Evolutionary conservation across 2,329 filamentous ascomycete species (phyloP), one percentile per base, ranked within the genome.

Genomic region (Phoma sp.): DNA sequence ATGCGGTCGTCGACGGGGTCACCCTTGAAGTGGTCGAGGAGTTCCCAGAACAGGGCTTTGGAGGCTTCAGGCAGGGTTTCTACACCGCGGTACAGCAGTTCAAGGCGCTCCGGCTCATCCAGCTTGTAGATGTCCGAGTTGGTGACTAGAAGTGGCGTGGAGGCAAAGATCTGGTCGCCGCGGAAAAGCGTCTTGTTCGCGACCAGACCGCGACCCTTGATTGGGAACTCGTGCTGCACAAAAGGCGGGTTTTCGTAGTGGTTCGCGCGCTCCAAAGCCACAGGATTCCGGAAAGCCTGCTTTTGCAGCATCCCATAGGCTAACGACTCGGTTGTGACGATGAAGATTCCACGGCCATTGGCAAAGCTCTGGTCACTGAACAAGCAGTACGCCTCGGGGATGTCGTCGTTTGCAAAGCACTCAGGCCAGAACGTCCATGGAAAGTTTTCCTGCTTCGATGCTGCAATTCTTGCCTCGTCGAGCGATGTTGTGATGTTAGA

Each of bases 381-480:
- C 28, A 71, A 61, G 45, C 72, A 74, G 26, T 67, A 62, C 1
- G 71, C 64, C 4, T 69, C 66, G 20, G 56, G 36, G 12, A 53
- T 62, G 17, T 68, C 50, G 9, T 68, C 63, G 23, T 58, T 68
- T 1, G 66, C 58, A 42, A 67, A 73, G 43, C 71, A 73, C 47
- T 72, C 62, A 0, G 71, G 71, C 64, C 65, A 68, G 42, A 66
- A 69, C 0, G 69, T 68, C 71, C 71, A 74, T 2, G 68, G 70
- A 32, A 70, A 71, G 36, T 69, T 45, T 7, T 56, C 42, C 6
- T 53, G 17, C 30, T 61, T 42, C 26, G 63, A 56, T 7, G 67
- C 68, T n/a, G 56, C 30, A 6, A 29, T 40, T 11, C 64, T 61
- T 14, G 68, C 56, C 25, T 71, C 64, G 25, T 69, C 63, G 12